Conservation (phyloP, 768 basidiomycete species). For the Mycena indigotica region DNA sequence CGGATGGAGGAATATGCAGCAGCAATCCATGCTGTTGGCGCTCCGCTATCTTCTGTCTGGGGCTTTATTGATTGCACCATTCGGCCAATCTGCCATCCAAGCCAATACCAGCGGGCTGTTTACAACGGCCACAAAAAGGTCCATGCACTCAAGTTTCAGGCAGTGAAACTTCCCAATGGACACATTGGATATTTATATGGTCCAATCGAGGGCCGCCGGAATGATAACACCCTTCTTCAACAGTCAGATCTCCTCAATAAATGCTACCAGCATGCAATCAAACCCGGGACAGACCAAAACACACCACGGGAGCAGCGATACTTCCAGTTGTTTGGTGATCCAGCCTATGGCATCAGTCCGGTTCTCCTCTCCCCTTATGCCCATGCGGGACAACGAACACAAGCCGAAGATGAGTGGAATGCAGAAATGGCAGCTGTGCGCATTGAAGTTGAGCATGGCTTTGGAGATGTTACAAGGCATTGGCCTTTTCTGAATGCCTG, state of each 20-base stretch:
- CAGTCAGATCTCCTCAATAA: slow-evolving; percentile 14
- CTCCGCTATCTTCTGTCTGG: slow-evolving; percentile 16
- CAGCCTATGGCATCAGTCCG: slow-evolving; percentile 24
- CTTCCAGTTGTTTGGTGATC: slow-evolving; percentile 28
- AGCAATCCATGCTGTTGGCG: slow-evolving; percentile 15
- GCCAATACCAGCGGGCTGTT: slow-evolving; percentile 2
- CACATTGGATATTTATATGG: slow-evolving; percentile 30
- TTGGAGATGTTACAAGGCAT: slow-evolving; percentile 19
- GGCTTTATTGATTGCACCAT: slow-evolving; percentile 30
- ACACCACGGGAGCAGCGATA: slow-evolving; percentile 4
- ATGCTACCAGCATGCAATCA: slow-evolving; percentile 5
- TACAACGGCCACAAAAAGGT: slow-evolving; percentile 29
- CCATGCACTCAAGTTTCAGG: slow-evolving; percentile 33
- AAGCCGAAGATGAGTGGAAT: slow-evolving; percentile 29
- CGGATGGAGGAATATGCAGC: slow-evolving; percentile 16
- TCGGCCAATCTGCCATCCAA: slow-evolving; percentile 17
- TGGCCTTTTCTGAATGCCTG: slow-evolving; percentile 31
- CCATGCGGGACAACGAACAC: slow-evolving; percentile 15
- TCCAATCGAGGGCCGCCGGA: slow-evolving; percentile 21
- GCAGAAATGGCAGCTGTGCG: slow-evolving; percentile 24
- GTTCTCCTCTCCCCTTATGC: slow-evolving; percentile 23
- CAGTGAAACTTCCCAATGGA: slow-evolving; percentile 29
- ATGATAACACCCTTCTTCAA: slow-evolving; percentile 21
- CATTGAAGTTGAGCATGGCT: slow-evolving; percentile 31
- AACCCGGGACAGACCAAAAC: slow-evolving; percentile 5